These are phyloP conservation scores for Phoma sp. DNA, from an alignment of 2,329 filamentous ascomycete genomes.

Conservation along the genomic window DNA sequence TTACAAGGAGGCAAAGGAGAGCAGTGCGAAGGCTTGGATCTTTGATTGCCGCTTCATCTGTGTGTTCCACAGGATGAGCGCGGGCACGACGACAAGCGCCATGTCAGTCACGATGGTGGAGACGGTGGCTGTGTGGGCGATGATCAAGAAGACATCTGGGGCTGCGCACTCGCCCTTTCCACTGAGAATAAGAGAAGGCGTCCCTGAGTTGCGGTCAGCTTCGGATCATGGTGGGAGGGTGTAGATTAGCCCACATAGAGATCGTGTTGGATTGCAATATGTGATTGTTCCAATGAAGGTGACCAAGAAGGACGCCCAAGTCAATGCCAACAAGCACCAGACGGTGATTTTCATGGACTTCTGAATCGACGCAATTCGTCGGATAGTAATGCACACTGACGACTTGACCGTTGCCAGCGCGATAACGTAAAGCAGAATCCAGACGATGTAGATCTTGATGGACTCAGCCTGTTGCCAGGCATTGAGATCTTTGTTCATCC, in stretches of 20 bases:
- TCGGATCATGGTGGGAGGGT: background rate
- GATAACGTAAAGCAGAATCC: slow-evolving; percentile 34
- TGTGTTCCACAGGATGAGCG: slow-evolving; percentile 31
- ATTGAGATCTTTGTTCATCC: slow-evolving; percentile 24
- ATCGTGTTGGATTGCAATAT: slow-evolving; percentile 24
- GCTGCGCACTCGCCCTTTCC: slow-evolving; percentile 23
- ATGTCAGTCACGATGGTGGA: slow-evolving; percentile 29
- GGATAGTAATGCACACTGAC: slow-evolving; percentile 31
- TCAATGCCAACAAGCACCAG: slow-evolving; percentile 23
- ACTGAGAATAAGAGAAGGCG: slow-evolving; percentile 17
- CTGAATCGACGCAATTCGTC: slow-evolving; percentile 30
- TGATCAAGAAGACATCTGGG: slow-evolving; percentile 26
- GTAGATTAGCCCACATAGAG: slow-evolving; percentile 7
- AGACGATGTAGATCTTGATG: slow-evolving; percentile 34
- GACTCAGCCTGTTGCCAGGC: slow-evolving; percentile 25
- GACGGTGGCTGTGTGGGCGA: slow-evolving; percentile 28
- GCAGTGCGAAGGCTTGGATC: slow-evolving; percentile 29
- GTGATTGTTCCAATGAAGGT: slow-evolving; percentile 28
- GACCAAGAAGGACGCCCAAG: slow-evolving; percentile 29
- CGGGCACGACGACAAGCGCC: slow-evolving; percentile 27
- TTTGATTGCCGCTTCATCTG: slow-evolving; percentile 32
- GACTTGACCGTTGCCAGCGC: slow-evolving; percentile 32
- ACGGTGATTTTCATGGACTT: slow-evolving; percentile 22
- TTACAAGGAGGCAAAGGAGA: slow-evolving; percentile 29
- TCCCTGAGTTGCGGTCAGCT: slow-evolving; percentile 2